Percentiles rank a stretch among this genome's conserved stretches.
phyloP scores from a whole-genome alignment of 352 stramenopile genomes.

The Globisporangium barbulae region DNA sequence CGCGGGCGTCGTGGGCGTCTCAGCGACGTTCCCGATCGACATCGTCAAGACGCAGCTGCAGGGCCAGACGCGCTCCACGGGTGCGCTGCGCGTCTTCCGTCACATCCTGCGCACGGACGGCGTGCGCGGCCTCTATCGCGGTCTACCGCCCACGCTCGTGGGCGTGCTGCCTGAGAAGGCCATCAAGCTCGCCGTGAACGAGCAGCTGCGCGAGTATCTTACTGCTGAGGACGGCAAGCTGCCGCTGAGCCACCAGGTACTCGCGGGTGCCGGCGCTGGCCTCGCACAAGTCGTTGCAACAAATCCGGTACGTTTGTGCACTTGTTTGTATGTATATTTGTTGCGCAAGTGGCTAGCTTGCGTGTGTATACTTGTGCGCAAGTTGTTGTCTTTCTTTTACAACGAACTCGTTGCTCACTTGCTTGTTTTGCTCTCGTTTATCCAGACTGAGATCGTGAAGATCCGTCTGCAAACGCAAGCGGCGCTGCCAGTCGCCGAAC shows the following conservation, averaged over 20 bases:
- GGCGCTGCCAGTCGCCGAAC: constrained; percentile 55
- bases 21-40: constrained; percentile 89
- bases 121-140: constrained; percentile 67
- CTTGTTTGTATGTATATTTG: background rate
- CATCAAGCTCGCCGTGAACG: constrained; percentile 92
- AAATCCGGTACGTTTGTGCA: constrained; percentile 56
- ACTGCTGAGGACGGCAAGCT: constrained; percentile 61
- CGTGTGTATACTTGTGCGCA: background rate
- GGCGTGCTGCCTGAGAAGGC: constrained; percentile 88
- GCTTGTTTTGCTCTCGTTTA: constrained; percentile 9
- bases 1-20: constrained; percentile 81
- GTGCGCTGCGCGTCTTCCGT: constrained; percentile 63
- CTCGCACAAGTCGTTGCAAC: constrained; percentile 82
- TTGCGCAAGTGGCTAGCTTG: constrained; percentile 1
- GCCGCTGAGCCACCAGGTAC: constrained; percentile 51
- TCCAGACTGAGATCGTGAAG: constrained; percentile 89
- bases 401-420: constrained; percentile 1
- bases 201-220: constrained; percentile 80
- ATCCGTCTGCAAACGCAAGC: constrained; percentile 89
- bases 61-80: constrained; percentile 50
- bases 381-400: background rate
- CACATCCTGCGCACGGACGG: constrained; percentile 74
- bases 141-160: constrained; percentile 73
- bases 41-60: constrained; percentile 93
- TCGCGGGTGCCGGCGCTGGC: constrained; percentile 70